phyloP scores from a whole-genome alignment of 306 rosid species.

The Oemleria cerasiformis region DNA sequence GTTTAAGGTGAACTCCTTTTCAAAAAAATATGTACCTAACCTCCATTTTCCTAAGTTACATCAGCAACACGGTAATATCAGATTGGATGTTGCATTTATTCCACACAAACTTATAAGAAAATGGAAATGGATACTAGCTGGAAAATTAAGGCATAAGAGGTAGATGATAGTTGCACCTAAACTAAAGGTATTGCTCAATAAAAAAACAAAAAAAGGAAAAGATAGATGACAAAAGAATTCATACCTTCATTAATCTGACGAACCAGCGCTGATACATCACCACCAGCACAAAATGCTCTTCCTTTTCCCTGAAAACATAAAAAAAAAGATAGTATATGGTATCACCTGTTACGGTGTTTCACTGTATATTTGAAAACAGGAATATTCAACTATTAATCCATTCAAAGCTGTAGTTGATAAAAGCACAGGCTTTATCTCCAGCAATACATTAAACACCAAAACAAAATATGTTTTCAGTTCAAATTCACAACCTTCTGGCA shows the following conservation, averaged over 20 bases:
- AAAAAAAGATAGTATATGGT: background rate
- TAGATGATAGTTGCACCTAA: slow-evolving; percentile 16
- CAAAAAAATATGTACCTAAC: slow-evolving; percentile 55
- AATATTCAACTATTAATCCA: slow-evolving; percentile 2
- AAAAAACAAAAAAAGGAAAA: background rate
- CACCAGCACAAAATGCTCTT: slow-evolving; percentile 97
- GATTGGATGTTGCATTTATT: slow-evolving; percentile 9
- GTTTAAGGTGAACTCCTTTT: slow-evolving; percentile 56
- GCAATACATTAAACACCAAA: background rate
- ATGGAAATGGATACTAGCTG: background rate
- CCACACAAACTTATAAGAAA: background rate
- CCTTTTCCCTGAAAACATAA: slow-evolving; percentile 69
- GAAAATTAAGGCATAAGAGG: background rate
- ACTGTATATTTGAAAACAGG: background rate
- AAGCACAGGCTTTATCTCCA: background rate
- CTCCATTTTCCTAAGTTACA: slow-evolving; percentile 67
- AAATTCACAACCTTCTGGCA: background rate
- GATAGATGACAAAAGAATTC: slow-evolving; percentile 8
- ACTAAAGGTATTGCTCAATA: slow-evolving; percentile 12
- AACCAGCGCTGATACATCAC: slow-evolving; percentile 79
- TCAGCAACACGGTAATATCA: slow-evolving; percentile 9
- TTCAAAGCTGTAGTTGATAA: background rate
- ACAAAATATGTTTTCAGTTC: background rate
- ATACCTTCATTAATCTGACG: slow-evolving; percentile 41
- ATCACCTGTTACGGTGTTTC: background rate